Evolutionary conservation across 345 rosid species (phyloP), one percentile per base, ranked within the genome.

Genomic region (Physaria fendleri): DNA sequence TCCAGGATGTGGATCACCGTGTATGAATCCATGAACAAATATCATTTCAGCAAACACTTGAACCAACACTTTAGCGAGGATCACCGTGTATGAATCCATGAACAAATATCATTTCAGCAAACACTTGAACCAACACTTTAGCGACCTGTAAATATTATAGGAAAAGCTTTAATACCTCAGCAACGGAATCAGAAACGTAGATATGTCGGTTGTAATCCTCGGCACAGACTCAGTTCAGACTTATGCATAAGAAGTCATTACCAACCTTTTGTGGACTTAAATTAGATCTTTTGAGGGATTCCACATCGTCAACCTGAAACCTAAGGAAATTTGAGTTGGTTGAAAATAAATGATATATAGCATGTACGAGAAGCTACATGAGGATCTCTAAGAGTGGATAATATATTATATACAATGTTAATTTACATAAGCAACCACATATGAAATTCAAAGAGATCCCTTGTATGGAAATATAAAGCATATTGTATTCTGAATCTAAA

Each of bases 1-100:
- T 23, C 98, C 96, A 23, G 98, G 91, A 45, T 87, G 97, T 0
- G 89, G 97, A 77, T 91, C 98, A 37, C 98, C 98, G 69, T 91
- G 98, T 69, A 87, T 64, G 38, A 87, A 91, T 53, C 98, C 95
- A 45, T 91, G 95, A 45, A 85, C 62, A 71, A 87, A 85, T 71
- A 91, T 91, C 98, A 91, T 91, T 78, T 83, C 95, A 56, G 98
- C 94, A 77, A 91, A 91, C 48, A 81, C 82, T 69, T 83, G 90
- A 53, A 81, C 71, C 81, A 91, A n/a, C n/a, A n/a, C n/a, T n/a
- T n/a, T n/a, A n/a, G n/a, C n/a, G n/a, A n/a, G 89, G 97, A 77
- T 91, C 98, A 37, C 98, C 98, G 69, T 91, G 98, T 69, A 87
- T 64, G 38, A 87, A 91, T 53, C 98, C 95, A 45, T 91, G 95